Base-by-base conservation (phyloP, 192 early-diverging fungal genomes). In the Mortierella claussenii region DNA sequence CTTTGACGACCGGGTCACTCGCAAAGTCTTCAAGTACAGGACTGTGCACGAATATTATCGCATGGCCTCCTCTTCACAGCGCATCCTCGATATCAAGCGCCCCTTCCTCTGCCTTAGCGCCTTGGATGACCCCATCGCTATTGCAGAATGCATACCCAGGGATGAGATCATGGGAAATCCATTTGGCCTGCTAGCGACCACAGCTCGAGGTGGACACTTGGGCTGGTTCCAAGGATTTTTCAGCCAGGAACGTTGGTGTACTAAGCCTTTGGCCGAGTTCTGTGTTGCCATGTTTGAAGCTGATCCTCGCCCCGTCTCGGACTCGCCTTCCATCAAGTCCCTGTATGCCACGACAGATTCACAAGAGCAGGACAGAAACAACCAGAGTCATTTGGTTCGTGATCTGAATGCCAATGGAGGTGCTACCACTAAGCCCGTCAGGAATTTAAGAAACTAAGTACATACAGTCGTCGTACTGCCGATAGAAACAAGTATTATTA, bases 81-180 rank as follows among this genome's bases (percentile, higher is more conserved):
- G 82, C 15, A 85, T 92, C 62, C 80, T 87, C 11, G 65, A 79
- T 55, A 89, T 94, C 37, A 78, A 85, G 17, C 78, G 96, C 24
- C 97, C 97, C 20, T 89, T 91, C 53, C 78, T 98, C n/a, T 90
- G 94, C 56, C 79, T 97, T 36, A 89, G 88, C 21, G 90, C 95
- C 47, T 50, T 91, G 69, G 95, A 97, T 81, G 97, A 98, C 78
- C 97, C 97, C n/a, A 90, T 98, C 69, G 89, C 90, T 17, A 79
- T 81, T 2, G 51, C 64, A 7, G 79, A 89, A 46, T 83, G 83
- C 21, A 86, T 95, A 6, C 97, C 97, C 10, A 81, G 71, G 28
- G 85, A 91, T 53, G 90, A 93, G 46, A 86, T 89, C 60, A 76
- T 73, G 55, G 69, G 51, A 12, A 98, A 98, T 68, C 94, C 95